Conservation (phyloP, 2,329 filamentous ascomycete species). For the Cladophialophora bantiana region DNA sequence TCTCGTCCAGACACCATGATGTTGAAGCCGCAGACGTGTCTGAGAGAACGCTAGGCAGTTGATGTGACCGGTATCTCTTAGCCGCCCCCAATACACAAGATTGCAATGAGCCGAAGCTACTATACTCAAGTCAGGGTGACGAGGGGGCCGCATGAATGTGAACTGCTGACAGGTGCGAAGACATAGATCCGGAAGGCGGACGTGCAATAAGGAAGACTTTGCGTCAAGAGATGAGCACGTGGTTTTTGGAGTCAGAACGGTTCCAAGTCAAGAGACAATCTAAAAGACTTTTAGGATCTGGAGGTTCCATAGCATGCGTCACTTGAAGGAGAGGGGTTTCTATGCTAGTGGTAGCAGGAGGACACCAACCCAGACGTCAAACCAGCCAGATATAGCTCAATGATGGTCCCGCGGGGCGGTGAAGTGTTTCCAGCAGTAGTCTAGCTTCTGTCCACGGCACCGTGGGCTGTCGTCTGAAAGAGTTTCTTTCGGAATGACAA, state of each 20-base stretch:
- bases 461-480: background rate
- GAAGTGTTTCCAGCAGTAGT: background rate
- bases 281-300: background rate
- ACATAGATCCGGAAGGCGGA: background rate
- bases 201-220: background rate
- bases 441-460: background rate
- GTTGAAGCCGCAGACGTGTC: background rate
- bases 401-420: background rate
- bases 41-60: background rate
- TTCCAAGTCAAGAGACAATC: background rate
- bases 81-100: background rate
- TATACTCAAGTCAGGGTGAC: background rate
- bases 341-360: constrained; percentile 1
- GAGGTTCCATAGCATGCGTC: background rate
- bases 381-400: background rate
- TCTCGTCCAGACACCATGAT: background rate
- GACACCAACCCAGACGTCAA: constrained; percentile 1
- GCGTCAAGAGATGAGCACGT: background rate
- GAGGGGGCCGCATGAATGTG: background rate
- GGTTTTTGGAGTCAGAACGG: background rate
- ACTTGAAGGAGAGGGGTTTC: background rate
- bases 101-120: background rate
- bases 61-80: background rate
- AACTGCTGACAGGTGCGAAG: background rate
- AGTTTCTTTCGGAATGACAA: background rate